Evolutionary conservation across 164 flowering plant species (phyloP), one percentile per base, ranked within the genome.

Genomic region (Nymphaea thermarum): DNA sequence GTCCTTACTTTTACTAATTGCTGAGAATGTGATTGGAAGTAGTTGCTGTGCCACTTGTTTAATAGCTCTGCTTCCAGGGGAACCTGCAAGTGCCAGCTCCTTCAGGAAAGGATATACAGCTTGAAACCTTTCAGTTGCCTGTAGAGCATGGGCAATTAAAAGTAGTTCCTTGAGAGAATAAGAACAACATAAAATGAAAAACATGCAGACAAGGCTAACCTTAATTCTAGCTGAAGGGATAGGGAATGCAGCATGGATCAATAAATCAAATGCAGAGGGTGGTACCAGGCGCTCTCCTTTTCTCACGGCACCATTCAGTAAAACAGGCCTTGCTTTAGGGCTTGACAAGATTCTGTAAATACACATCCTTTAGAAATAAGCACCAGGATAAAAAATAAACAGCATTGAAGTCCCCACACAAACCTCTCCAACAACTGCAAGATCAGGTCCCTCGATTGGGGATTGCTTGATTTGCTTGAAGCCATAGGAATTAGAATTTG

Each of bases 91-190:
- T n/a, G 97, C 86, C 57, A 93, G 82, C 75, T 91, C 97, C 72
- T 88, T 91, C 4, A 91, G 74, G 59, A 77, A 73, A 44, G 97
- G 98, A 77, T 91, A 93, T 36, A 84, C 69, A 42, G 89, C 94
- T 72, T 89, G 91, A 77, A 93, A 89, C 79, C 98, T 86, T 70
- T 93, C 98, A 65, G 96, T 91, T 45, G 96, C 97, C 98, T 93
- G 73, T 61, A 72, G 60, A 75, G 60, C 59, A 64, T 14, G 6
- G 4, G 18, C 12, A 47, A 47, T 47, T 12, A 47, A 12, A 12
- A 47, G 12, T 6, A 47, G 55, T 12, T 47, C 2, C 55, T 47
- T 47, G 7, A 47, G 5, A 12, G 12, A 5, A 47, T 47, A 12
- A 47, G 11, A 7, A 47, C 12, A 47, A 47, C 12, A 7, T 12